phyloP scores from a whole-genome alignment of 1,284 basidiomycete genomes.

The Mycena citricolor region DNA sequence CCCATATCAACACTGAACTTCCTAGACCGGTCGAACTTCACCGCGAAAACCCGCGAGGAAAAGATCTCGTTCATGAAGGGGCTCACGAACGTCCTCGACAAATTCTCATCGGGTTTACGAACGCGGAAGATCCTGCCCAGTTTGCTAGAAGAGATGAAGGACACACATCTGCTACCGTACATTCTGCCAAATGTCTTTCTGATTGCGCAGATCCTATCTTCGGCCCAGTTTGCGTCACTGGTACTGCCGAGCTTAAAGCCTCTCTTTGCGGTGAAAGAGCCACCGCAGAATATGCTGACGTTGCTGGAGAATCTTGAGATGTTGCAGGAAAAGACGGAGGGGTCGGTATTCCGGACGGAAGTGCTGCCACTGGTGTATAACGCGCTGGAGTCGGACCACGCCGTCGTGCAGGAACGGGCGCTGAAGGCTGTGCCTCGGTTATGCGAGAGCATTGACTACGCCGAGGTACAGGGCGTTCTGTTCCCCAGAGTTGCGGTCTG shows the following conservation, averaged over 20 bases:
- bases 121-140: slow-evolving; percentile 93
- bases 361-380: slow-evolving; percentile 95
- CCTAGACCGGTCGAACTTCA: slow-evolving; percentile 93
- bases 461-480: slow-evolving; percentile 82
- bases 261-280: slow-evolving; percentile 89
- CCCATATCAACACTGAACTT: slow-evolving; percentile 97
- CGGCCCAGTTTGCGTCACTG: slow-evolving; percentile 78
- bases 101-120: slow-evolving; percentile 86
- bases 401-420: slow-evolving; percentile 88
- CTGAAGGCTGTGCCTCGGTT: slow-evolving; percentile 83
- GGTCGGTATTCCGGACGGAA: slow-evolving; percentile 46
- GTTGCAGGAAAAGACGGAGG: slow-evolving; percentile 86
- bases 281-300: slow-evolving; percentile 95
- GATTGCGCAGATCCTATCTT: slow-evolving; percentile 78
- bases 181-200: slow-evolving; percentile 98
- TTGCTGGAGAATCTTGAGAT: slow-evolving; percentile 87
- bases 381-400: slow-evolving; percentile 91
- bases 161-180: slow-evolving; percentile 87
- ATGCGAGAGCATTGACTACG: slow-evolving; percentile 92
- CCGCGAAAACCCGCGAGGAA: slow-evolving; percentile 91
- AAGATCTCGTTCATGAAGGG: slow-evolving; percentile 97
- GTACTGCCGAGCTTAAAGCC: slow-evolving; percentile 90
- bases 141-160: slow-evolving; percentile 98
- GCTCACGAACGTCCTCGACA: slow-evolving; percentile 76
- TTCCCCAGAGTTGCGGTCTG: slow-evolving; percentile 87